Conservation (phyloP, 345 rosid genomes). For the Citrus glauca region DNA sequence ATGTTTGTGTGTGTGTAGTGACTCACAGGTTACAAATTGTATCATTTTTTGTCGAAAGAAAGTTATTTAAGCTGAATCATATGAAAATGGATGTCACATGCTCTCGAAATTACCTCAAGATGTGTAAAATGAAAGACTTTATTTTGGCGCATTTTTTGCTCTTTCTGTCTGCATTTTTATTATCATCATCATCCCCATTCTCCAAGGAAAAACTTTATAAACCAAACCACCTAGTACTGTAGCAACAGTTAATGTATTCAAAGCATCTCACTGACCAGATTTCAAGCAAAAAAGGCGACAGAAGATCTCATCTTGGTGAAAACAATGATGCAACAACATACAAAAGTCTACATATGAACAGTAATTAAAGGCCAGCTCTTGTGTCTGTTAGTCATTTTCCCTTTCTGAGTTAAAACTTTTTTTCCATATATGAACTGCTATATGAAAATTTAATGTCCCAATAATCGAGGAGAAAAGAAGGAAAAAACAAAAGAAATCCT, state of each 20-base stretch:
- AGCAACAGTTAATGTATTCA: background rate
- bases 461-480: background rate
- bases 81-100: too few species aligned
- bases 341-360: constrained; percentile 11
- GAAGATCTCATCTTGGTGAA: background rate
- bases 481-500: background rate
- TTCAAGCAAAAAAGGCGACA: background rate
- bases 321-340: constrained; percentile 4
- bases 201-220: background rate
- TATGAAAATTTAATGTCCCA: background rate
- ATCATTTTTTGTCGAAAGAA: too few species aligned
- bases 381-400: background rate
- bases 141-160: too few species aligned
- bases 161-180: too few species aligned
- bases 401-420: background rate
- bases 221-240: background rate
- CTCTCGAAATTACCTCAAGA: too few species aligned
- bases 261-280: background rate
- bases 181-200: background rate
- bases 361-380: background rate
- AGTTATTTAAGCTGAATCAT: too few species aligned
- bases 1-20: too few species aligned
- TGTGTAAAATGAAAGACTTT: too few species aligned
- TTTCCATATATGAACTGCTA: too few species aligned
- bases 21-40: too few species aligned